phyloP scores from a whole-genome alignment of 345 rosid species.

The Streptanthus diversifolius region DNA sequence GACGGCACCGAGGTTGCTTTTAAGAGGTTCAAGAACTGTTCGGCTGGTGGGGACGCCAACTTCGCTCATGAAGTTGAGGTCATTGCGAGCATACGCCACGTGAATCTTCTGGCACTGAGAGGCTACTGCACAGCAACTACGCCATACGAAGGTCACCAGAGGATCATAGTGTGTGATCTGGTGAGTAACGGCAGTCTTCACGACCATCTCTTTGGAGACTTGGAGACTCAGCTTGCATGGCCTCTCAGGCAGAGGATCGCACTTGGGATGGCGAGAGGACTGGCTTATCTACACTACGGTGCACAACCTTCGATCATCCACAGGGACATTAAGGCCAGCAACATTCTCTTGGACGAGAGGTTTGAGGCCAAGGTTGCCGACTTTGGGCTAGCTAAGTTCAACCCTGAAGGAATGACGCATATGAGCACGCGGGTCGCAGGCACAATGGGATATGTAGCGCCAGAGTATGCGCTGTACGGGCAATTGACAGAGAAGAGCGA shows the following conservation, averaged over 20 bases:
- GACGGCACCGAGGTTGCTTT: conserved; percentile 84
- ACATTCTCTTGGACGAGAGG: conserved; percentile 79
- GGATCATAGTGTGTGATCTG: conserved; percentile 86
- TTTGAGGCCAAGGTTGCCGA: conserved; percentile 84
- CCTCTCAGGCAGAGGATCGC: conserved; percentile 79
- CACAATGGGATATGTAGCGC: conserved; percentile 96
- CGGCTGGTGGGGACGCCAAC: conserved; percentile 66
- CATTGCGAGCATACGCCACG: conserved; percentile 84
- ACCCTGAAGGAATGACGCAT: conserved; percentile 78
- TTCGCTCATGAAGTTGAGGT: conserved; percentile 86
- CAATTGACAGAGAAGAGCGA: conserved; percentile 86
- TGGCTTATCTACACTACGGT: conserved; percentile 82
- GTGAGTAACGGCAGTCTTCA: conserved; percentile 77
- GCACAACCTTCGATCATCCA: conserved; percentile 80
- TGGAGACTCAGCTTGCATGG: conserved; percentile 58
- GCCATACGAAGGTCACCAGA: conserved; percentile 80
- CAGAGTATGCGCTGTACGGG: conserved; percentile 89
- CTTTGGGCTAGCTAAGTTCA: conserved; percentile 86
- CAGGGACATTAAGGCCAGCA: conserved; percentile 83
- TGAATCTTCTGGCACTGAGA: conserved; percentile 73
- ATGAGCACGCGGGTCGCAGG: conserved; percentile 92
- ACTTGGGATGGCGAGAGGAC: conserved; percentile 77
- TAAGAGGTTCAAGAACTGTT: conserved; percentile 88
- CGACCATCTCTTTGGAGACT: conserved; percentile 69
- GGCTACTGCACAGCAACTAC: conserved; percentile 89